phyloP scores from a whole-genome alignment of 2,329 filamentous ascomycete genomes.

The Fusarium sp. region DNA sequence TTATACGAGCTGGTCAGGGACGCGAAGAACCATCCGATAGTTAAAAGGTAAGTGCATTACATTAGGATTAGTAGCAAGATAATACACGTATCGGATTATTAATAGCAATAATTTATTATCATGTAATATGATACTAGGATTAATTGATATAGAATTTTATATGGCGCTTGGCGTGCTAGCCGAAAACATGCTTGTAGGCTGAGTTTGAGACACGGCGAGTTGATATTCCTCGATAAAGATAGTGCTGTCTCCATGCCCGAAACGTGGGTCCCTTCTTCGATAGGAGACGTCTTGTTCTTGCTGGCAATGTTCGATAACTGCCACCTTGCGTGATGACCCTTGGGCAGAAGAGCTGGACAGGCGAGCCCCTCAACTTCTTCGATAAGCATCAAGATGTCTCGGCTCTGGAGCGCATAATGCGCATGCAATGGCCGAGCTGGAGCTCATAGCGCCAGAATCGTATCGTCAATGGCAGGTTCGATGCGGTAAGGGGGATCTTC shows the following conservation, averaged over 20 bases:
- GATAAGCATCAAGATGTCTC: neutral
- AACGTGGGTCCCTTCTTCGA: neutral
- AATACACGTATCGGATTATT: neutral
- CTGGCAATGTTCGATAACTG: neutral
- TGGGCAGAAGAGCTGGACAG: neutral
- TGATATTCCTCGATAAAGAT: neutral
- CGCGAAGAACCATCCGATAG: neutral
- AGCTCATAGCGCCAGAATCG: neutral
- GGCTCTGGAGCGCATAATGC: neutral
- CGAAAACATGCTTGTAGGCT: neutral
- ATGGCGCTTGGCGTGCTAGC: neutral
- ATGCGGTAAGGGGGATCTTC: neutral
- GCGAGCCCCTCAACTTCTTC: neutral
- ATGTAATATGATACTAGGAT: neutral
- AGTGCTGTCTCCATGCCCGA: neutral
- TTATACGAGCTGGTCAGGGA: neutral
- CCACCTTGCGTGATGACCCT: neutral
- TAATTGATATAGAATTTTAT: neutral
- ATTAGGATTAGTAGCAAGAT: neutral
- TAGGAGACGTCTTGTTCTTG: neutral
- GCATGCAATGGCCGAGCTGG: neutral
- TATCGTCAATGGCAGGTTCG: neutral
- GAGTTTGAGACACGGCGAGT: neutral
- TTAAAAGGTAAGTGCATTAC: neutral
- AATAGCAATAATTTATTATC: neutral